Conservation (phyloP, 306 rosid species). For the Psophocarpus tetragonolobus region DNA sequence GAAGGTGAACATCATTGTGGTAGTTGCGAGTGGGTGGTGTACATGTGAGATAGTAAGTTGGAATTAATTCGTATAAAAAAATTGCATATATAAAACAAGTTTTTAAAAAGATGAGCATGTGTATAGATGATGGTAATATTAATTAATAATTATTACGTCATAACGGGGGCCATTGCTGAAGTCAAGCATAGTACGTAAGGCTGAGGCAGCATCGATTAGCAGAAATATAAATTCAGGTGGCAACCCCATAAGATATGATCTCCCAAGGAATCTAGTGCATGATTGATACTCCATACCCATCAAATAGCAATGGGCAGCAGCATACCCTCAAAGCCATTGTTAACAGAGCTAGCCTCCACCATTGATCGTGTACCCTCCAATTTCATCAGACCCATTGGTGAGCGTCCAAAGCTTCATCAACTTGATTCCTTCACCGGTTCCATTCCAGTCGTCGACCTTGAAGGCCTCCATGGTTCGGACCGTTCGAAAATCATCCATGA, state of each 20-base stretch:
- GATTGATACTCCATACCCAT: too few relatives aligned
- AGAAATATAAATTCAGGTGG: not conserved
- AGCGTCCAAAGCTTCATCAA: conserved; percentile 37
- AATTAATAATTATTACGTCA: not conserved
- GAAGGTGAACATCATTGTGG: too few relatives aligned
- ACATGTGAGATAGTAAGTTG: too few relatives aligned
- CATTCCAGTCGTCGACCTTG: conserved; percentile 2
- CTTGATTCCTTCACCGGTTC: not conserved
- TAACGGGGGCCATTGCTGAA: not conserved
- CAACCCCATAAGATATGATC: not conserved
- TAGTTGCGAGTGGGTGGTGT: too few relatives aligned
- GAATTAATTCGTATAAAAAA: too few relatives aligned
- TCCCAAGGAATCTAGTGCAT: too few relatives aligned
- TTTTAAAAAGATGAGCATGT: too few relatives aligned
- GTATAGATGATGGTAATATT: too few relatives aligned
- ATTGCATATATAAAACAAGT: too few relatives aligned
- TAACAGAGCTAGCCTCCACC: conserved; percentile 38
- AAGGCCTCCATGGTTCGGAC: not conserved
- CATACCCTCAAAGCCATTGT: not conserved
- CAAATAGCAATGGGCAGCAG: not conserved
- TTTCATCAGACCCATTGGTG: conserved; percentile 32
- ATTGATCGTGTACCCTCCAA: conserved; percentile 29
- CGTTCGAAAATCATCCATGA: conserved; percentile 39
- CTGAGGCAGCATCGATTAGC: not conserved
- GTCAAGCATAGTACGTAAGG: not conserved